Evolutionary conservation across 257 asterid genomes (phyloP).

Genomic region (Cinchona pubescens): DNA sequence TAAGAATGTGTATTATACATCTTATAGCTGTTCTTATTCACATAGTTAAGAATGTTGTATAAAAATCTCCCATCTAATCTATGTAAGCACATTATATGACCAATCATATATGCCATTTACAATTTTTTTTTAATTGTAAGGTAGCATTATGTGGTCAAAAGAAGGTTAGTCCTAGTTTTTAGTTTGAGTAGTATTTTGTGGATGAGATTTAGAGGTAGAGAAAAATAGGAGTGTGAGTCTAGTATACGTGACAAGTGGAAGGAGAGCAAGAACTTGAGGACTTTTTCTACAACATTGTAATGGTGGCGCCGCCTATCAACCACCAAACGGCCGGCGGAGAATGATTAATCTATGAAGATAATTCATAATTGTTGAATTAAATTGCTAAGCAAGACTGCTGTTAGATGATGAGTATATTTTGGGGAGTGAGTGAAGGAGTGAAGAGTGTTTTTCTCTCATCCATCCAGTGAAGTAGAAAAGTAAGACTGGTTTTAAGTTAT

Average conservation of each 20-base stretch:
- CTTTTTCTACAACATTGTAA: conserved; percentile 30
- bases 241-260: conserved; percentile 61
- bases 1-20: no score
- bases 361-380: neutral
- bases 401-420: neutral
- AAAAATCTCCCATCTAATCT: no score
- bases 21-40: no score
- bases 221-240: conserved; percentile 52
- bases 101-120: no score
- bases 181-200: conserved; percentile 52
- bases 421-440: conserved; percentile 30
- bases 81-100: no score
- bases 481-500: conserved; percentile 18
- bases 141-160: conserved; percentile 49
- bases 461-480: conserved; percentile 31
- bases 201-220: conserved; percentile 45
- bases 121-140: no score
- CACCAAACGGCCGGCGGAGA: conserved; percentile 30
- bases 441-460: conserved; percentile 59
- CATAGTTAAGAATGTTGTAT: no score
- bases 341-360: conserved; percentile 6
- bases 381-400: neutral
- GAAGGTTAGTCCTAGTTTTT: conserved; percentile 55
- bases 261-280: conserved; percentile 40
- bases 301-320: conserved; percentile 52